These are phyloP conservation scores for Cubamyces lactineus DNA, from an alignment of 768 basidiomycete species.

Conservation along the genomic window DNA sequence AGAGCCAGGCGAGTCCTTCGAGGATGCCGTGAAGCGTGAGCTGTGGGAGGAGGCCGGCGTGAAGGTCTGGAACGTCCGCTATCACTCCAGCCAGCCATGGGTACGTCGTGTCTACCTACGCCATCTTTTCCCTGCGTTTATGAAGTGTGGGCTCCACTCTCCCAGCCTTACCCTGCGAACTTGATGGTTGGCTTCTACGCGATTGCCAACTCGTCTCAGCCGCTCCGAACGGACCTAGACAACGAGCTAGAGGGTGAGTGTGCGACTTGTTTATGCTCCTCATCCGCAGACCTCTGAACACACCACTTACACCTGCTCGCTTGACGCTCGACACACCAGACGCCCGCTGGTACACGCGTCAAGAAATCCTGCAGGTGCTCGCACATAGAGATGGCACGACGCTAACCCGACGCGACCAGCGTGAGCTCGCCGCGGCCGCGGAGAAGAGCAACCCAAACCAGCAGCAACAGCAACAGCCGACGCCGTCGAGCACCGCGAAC, in stretches of 20 bases:
- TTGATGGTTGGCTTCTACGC: slow-evolving; percentile 93
- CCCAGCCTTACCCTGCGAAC: slow-evolving; percentile 86
- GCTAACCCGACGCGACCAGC: slow-evolving; percentile 53
- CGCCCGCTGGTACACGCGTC: slow-evolving; percentile 85
- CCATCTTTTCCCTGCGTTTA: neutral
- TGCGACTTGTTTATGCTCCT: neutral
- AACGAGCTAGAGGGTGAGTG: slow-evolving; percentile 89
- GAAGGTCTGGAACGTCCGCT: slow-evolving; percentile 79
- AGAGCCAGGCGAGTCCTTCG: slow-evolving; percentile 92
- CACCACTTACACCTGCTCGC: too few relatives aligned
- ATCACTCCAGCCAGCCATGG: slow-evolving; percentile 90
- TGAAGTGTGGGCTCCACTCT: neutral
- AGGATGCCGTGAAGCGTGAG: slow-evolving; percentile 91
- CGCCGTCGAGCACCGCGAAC: slow-evolving; percentile 9
- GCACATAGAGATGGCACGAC: slow-evolving; percentile 54
- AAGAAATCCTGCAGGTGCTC: slow-evolving; percentile 68
- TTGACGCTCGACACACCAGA: slow-evolving; percentile 50
- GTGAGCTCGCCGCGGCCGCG: slow-evolving; percentile 44
- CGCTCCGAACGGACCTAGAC: slow-evolving; percentile 85
- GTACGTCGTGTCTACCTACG: slow-evolving; percentile 45
- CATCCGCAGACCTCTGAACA: neutral
- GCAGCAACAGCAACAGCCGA: slow-evolving; percentile 1
- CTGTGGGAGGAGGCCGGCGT: slow-evolving; percentile 97
- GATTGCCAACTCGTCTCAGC: slow-evolving; percentile 69
- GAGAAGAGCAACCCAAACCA: slow-evolving; percentile 20